phyloP scores from a whole-genome alignment of 129 eudicot genomes.

The Flaveria sonorensis region DNA sequence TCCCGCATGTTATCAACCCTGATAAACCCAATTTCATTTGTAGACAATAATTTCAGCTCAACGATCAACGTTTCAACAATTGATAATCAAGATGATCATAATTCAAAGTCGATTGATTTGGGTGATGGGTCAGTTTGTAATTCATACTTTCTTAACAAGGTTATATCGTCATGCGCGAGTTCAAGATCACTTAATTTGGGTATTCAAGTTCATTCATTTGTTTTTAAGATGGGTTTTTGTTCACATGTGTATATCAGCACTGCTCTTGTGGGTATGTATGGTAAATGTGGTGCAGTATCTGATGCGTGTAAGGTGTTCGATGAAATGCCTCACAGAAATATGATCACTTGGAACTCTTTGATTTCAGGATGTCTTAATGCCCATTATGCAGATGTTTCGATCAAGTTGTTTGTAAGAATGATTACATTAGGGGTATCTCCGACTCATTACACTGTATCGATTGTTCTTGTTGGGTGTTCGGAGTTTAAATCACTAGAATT shows the following conservation, averaged over 20 bases:
- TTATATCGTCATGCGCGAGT: slow-evolving; percentile 49
- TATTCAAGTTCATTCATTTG: slow-evolving; percentile 49
- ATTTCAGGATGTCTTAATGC: slow-evolving; percentile 50
- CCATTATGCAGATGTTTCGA: slow-evolving; percentile 8
- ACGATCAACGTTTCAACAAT: not conserved
- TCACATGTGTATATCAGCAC: slow-evolving; percentile 50
- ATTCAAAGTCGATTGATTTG: not conserved
- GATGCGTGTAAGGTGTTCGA: slow-evolving; percentile 50
- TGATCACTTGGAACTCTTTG: slow-evolving; percentile 62
- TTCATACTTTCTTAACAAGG: slow-evolving; percentile 46
- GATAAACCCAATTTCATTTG: not conserved
- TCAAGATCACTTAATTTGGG: slow-evolving; percentile 43
- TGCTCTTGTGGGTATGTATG: slow-evolving; percentile 55
- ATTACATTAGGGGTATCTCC: slow-evolving; percentile 32
- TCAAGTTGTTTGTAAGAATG: slow-evolving; percentile 45
- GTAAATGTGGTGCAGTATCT: slow-evolving; percentile 43
- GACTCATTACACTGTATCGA: slow-evolving; percentile 45
- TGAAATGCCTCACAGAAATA: slow-evolving; percentile 60
- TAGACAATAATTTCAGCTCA: slow-evolving; percentile 15
- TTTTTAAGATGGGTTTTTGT: slow-evolving; percentile 47
- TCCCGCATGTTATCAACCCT: slow-evolving; percentile 41
- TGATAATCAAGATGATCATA: slow-evolving; percentile 10
- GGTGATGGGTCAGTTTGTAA: slow-evolving; percentile 27
- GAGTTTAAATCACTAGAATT: slow-evolving; percentile 34
- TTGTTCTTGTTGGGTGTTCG: slow-evolving; percentile 49